These are phyloP conservation scores for Metschnikowia cubensis DNA, from an alignment of 805 yeast genomes.

Conservation along the genomic window DNA sequence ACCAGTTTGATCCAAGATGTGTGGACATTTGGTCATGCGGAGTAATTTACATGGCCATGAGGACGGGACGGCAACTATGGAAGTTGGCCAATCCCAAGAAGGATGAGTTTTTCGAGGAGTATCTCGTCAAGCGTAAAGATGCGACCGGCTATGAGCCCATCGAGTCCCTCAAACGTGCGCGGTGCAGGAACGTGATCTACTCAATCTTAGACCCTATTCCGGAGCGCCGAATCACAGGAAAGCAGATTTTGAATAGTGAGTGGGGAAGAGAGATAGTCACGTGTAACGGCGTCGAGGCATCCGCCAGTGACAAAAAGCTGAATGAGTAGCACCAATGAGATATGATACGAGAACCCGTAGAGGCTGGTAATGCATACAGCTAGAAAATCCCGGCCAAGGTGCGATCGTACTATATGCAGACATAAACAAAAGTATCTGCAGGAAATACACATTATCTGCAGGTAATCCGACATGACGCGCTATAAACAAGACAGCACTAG, in stretches of 20 bases:
- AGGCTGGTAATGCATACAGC: no score
- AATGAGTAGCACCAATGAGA: background rate
- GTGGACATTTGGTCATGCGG: slow-evolving; percentile 94
- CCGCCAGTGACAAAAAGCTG: background rate
- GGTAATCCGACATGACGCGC: no score
- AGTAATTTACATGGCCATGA: slow-evolving; percentile 87
- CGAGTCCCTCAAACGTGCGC: slow-evolving; percentile 75
- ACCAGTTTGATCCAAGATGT: slow-evolving; percentile 74
- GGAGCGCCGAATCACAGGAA: slow-evolving; percentile 77
- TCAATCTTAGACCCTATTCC: slow-evolving; percentile 93
- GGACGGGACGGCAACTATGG: slow-evolving; percentile 95
- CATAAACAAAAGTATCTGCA: no score
- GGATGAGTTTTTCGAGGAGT: slow-evolving; percentile 77
- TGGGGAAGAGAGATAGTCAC: slow-evolving; percentile 90
- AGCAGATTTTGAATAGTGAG: slow-evolving; percentile 84
- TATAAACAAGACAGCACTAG: no score
- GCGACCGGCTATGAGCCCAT: slow-evolving; percentile 90
- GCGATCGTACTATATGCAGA: background rate
- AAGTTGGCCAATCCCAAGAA: slow-evolving; percentile 66
- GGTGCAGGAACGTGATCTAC: slow-evolving; percentile 90
- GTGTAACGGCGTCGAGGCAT: slow-evolving; percentile 61
- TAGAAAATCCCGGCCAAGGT: no score
- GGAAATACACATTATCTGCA: no score
- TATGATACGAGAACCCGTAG: background rate
- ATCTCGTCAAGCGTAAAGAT: slow-evolving; percentile 73